Evolutionary conservation across 176 grass and related monocot genomes (phyloP).

Genomic region (Canna indica): DNA sequence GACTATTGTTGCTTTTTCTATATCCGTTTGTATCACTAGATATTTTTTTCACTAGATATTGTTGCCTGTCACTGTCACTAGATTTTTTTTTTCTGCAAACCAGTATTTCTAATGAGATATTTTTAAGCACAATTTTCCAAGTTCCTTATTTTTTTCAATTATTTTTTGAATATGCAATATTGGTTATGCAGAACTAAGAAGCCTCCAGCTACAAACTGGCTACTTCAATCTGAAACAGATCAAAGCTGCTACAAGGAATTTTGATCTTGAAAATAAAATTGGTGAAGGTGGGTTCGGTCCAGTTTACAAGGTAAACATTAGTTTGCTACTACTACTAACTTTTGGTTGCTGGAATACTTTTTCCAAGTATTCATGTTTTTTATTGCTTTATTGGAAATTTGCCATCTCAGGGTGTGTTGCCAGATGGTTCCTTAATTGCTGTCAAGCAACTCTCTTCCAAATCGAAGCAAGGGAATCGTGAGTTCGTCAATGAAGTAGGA

Average conservation of each 20-base stretch:
- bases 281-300: conserved; percentile 17
- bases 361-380: not conserved
- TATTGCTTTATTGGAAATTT: not conserved
- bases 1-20: too few relatives aligned
- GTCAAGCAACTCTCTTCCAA: conserved; percentile 18
- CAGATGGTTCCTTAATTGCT: conserved; percentile 13
- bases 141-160: too few relatives aligned
- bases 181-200: not conserved
- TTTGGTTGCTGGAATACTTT: not conserved
- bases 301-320: conserved; percentile 7
- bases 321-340: not conserved
- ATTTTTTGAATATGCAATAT: not conserved
- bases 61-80: too few relatives aligned
- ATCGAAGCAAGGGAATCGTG: conserved; percentile 15
- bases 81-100: too few relatives aligned
- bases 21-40: too few relatives aligned
- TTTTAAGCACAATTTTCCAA: too few relatives aligned
- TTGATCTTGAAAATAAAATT: conserved; percentile 11
- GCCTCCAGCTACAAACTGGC: conserved; percentile 3
- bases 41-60: too few relatives aligned
- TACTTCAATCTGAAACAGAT: conserved; percentile 8
- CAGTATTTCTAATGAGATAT: too few relatives aligned
- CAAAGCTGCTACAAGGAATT: conserved; percentile 9
- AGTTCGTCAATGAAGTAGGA: conserved; percentile 15
- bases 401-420: conserved; percentile 3